Evolutionary conservation across 202 grass and related monocot genomes (phyloP).

Genomic region (Saccharum hybrid): DNA sequence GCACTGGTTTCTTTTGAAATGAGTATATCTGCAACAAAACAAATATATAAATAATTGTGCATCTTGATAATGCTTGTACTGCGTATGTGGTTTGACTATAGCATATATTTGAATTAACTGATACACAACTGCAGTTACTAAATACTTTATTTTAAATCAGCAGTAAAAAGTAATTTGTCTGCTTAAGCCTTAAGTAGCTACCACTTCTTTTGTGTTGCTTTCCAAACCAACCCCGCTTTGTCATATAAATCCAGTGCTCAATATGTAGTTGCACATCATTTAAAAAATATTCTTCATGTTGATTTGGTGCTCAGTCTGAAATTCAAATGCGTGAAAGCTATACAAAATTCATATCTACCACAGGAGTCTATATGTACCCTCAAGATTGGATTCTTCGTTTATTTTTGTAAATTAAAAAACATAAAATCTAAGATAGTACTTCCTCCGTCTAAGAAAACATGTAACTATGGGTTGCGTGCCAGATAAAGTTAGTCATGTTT

Average conservation of each 20-base stretch:
- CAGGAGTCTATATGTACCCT: background rate
- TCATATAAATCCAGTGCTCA: background rate
- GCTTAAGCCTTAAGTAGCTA: slow-evolving; percentile 16
- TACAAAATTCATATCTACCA: background rate
- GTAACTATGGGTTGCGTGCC: too few relatives aligned
- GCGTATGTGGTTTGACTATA: background rate
- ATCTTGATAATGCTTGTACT: slow-evolving; percentile 10
- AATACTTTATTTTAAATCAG: background rate
- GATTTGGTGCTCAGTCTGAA: background rate
- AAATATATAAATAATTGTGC: background rate
- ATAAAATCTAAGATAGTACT: background rate
- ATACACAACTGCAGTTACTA: background rate
- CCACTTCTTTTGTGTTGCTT: too few relatives aligned
- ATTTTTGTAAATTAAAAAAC: background rate
- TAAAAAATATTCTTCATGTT: background rate
- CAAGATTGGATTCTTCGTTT: background rate
- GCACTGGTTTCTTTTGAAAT: background rate
- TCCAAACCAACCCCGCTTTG: too few relatives aligned
- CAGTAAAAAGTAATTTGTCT: background rate
- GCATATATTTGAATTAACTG: background rate
- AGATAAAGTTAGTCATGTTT: too few relatives aligned
- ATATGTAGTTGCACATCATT: background rate
- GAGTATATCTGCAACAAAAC: background rate
- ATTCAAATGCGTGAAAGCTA: background rate
- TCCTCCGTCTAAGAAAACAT: too few relatives aligned